Percentiles rank a stretch among this genome's conserved stretches.
These are phyloP conservation scores for Aspergillus persii DNA, from an alignment of 2,329 filamentous ascomycete genomes.

Conservation along the genomic window DNA sequence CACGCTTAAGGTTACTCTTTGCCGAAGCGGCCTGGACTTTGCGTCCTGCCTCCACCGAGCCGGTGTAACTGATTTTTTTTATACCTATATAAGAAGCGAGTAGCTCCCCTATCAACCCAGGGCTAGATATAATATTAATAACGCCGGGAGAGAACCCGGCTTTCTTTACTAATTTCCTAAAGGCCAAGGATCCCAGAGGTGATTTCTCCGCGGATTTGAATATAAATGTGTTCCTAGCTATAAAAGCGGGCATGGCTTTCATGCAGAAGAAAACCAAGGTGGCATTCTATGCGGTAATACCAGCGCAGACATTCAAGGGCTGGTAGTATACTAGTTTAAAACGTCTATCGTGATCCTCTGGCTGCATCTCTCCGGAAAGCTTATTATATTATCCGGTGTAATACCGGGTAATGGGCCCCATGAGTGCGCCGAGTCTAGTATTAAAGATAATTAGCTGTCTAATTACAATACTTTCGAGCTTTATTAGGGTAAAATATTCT, in stretches of 20 bases:
- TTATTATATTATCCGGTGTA: slow-evolving; percentile 12
- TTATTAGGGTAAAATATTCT: not conserved
- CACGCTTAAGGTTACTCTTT: slow-evolving; percentile 19
- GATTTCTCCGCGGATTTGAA: slow-evolving; percentile 63
- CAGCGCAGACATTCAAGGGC: slow-evolving; percentile 19
- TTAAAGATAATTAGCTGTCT: no score
- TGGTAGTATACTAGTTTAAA: slow-evolving; percentile 10
- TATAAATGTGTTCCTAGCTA: slow-evolving; percentile 67
- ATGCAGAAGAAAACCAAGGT: slow-evolving; percentile 32
- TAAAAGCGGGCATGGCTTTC: slow-evolving; percentile 62
- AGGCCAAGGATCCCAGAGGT: slow-evolving; percentile 30
- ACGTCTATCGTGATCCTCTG: slow-evolving; percentile 9
- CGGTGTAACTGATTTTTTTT: slow-evolving; percentile 25
- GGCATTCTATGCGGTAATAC: slow-evolving; percentile 1
- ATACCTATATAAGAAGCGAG: slow-evolving; percentile 20
- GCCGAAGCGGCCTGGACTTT: slow-evolving; percentile 19
- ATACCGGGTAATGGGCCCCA: not conserved
- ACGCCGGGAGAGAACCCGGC: slow-evolving; percentile 55
- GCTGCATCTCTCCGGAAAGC: slow-evolving; percentile 9
- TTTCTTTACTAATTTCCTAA: slow-evolving; percentile 39
- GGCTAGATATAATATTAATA: slow-evolving; percentile 57
- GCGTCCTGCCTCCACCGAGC: slow-evolving; percentile 16
- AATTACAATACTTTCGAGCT: no score
- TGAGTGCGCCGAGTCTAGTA: not conserved
- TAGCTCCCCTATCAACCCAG: slow-evolving; percentile 52